Conservation (phyloP, 148 eudicot genomes). For the Dianthus caryophyllus region DNA sequence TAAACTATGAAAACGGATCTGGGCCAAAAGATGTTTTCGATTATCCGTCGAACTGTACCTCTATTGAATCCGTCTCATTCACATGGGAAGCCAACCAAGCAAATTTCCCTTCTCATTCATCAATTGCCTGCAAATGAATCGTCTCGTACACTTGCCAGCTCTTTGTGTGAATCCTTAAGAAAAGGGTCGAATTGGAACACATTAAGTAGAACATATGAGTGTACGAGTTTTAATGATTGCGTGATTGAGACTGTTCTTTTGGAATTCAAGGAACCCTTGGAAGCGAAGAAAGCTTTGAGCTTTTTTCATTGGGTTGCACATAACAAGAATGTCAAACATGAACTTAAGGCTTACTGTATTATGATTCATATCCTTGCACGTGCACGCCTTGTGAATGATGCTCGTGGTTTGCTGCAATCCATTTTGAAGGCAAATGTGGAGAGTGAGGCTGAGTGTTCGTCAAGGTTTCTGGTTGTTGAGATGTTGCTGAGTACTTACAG, state of each 20-base stretch:
- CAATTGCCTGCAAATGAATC: slow-evolving; percentile 20
- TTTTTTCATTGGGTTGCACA: slow-evolving; percentile 88
- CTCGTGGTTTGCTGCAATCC: slow-evolving; percentile 65
- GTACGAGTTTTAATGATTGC: slow-evolving; percentile 28
- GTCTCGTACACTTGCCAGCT: slow-evolving; percentile 22
- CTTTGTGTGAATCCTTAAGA: slow-evolving; percentile 48
- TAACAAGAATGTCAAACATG: slow-evolving; percentile 35
- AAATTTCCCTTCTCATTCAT: slow-evolving; percentile 16
- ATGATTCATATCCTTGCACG: slow-evolving; percentile 53
- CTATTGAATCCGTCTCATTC: slow-evolving; percentile 8
- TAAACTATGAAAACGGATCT: too few relatives aligned
- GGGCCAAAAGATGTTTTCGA: slow-evolving; percentile 15
- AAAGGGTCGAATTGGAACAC: slow-evolving; percentile 59
- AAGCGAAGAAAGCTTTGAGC: slow-evolving; percentile 58
- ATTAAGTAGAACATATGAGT: slow-evolving; percentile 37
- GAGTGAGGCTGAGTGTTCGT: slow-evolving; percentile 9
- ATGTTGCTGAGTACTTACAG: slow-evolving; percentile 46
- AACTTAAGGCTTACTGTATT: slow-evolving; percentile 46
- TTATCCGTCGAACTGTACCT: slow-evolving; percentile 5
- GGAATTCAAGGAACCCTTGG: slow-evolving; percentile 60
- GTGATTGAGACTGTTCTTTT: slow-evolving; percentile 47
- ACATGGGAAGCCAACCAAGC: slow-evolving; percentile 14
- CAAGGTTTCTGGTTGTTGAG: slow-evolving; percentile 36
- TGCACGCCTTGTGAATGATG: slow-evolving; percentile 56
- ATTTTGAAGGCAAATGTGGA: slow-evolving; percentile 28